A percentile compares a stretch with the other conserved stretches of the same genome.
Conservation (phyloP, 2,329 filamentous ascomycete species). For the Blastomyces emzantsi region DNA sequence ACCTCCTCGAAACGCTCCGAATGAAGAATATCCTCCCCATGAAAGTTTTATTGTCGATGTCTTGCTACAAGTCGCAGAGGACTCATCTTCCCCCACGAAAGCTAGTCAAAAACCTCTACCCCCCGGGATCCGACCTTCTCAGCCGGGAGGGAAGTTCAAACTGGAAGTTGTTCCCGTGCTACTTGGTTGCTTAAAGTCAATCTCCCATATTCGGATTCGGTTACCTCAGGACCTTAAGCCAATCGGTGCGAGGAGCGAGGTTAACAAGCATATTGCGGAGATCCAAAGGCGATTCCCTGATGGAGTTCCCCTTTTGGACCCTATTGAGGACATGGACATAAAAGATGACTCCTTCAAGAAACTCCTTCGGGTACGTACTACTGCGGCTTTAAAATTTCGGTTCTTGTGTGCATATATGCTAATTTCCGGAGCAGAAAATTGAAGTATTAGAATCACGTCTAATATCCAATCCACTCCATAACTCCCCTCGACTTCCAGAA, state of each 20-base stretch:
- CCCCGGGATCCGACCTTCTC: conserved; percentile 51
- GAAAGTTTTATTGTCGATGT: conserved; percentile 78
- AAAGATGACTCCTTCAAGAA: conserved; percentile 89
- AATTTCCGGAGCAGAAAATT: conserved; percentile 60
- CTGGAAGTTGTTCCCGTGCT: conserved; percentile 82
- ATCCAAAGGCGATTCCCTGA: conserved; percentile 84
- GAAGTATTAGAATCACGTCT: conserved; percentile 90
- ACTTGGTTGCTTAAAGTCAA: conserved; percentile 72
- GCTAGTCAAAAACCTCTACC: conserved; percentile 57
- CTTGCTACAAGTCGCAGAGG: conserved; percentile 55
- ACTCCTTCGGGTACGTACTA: conserved; percentile 53
- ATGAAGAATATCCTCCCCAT: conserved; percentile 61
- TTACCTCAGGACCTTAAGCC: conserved; percentile 67
- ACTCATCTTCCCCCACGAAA: conserved; percentile 44
- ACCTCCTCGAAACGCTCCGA: conserved; percentile 54
- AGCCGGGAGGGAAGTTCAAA: conserved; percentile 55
- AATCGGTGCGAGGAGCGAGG: conserved; percentile 57
- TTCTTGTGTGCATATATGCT: conserved; percentile 11
- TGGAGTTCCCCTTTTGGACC: conserved; percentile 79
- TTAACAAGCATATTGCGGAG: conserved; percentile 62
- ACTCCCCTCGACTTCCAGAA: conserved; percentile 71
- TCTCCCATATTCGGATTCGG: conserved; percentile 76
- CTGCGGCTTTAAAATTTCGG: not conserved
- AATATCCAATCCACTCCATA: conserved; percentile 81
- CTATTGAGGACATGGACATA: conserved; percentile 94